Conservation (phyloP, 129 eudicot genomes). For the Chrysanthemum makinoi region DNA sequence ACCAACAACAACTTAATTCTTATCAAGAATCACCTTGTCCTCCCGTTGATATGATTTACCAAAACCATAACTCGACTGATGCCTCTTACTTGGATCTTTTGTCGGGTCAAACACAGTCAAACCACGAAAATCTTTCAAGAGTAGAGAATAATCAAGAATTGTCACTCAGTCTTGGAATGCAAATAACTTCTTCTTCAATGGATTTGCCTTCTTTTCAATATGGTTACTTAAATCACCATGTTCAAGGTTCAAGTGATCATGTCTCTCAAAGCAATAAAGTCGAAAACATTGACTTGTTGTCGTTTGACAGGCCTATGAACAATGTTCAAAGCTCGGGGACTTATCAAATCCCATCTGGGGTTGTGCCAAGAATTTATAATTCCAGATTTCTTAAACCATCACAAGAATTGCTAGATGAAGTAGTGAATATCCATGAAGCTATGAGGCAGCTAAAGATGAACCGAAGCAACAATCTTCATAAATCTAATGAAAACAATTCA, state of each 20-base stretch:
- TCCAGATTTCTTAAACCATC: conserved; percentile 74
- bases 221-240: conserved; percentile 46
- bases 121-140: conserved; percentile 35
- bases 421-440: conserved; percentile 68
- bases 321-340: conserved; percentile 32
- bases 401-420: conserved; percentile 76
- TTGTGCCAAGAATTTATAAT: conserved; percentile 43
- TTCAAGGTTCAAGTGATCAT: conserved; percentile 44
- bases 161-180: conserved; percentile 78
- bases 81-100: conserved; percentile 45
- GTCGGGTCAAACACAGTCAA: conserved; percentile 30
- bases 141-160: conserved; percentile 46
- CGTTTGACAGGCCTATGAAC: conserved; percentile 47
- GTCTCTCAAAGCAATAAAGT: conserved; percentile 37
- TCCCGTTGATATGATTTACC: conserved; percentile 48
- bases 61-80: conserved; percentile 32
- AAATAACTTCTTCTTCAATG: conserved; percentile 45
- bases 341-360: conserved; percentile 47
- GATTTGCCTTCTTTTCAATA: conserved; percentile 49
- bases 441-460: conserved; percentile 46
- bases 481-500: conserved; percentile 36
- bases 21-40: conserved; percentile 44
- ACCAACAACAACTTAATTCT: conserved; percentile 43
- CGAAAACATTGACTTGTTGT: conserved; percentile 42
- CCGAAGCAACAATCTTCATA: conserved; percentile 31